Evolutionary conservation across 2,329 filamentous ascomycete genomes (phyloP), one percentile per base, ranked within the genome.

Genomic region (Trichophyton simii): DNA sequence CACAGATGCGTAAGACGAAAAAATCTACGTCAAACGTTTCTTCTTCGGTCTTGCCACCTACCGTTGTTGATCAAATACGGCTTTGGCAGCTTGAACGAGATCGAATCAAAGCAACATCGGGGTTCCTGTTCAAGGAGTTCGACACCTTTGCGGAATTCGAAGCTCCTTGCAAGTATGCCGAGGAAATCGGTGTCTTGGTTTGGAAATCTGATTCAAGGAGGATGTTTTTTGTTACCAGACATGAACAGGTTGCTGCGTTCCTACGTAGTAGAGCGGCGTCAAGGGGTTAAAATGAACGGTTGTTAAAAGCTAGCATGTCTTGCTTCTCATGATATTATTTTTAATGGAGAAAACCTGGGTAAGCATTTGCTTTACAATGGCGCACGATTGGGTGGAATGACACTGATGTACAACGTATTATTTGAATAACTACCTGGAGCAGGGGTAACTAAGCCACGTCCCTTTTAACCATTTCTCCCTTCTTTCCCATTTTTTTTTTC

Each of bases 1-100:
- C 95, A 52, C 89, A 97, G 73, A 90, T 99, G 83, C 86, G 87
- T 68, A 87, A 87, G 64, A 80, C 83, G 50, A 73, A 73, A 63
- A 72, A 72, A 62, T 70, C 70, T 48, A 72, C 28, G 66, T 79
- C 57, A 68, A 82, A 72, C 25, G 65, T 75, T 11, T 69, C 75
- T 1, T 69, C 75, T 0, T 88, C 91, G 1, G 83, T 96, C 15
- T 81, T 99, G 1, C 94, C 95, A 0, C 91, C 94, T 0, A 97
- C 95, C 0, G 94, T 99, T 15, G 89, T 96, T 65, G 94, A 99
- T 74, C 94, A 99, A 78, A 96, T 99, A 69, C 83, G 91, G 1
- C 83, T 99, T 20, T 99, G 94, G 94, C 92, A 99, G 77, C 85
- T 97, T 59, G 94, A 99, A 75, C 91, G 92, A 65, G 94, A 99